Conservation (phyloP, 2,329 filamentous ascomycete genomes). For the Sclerotinia borealis region DNA sequence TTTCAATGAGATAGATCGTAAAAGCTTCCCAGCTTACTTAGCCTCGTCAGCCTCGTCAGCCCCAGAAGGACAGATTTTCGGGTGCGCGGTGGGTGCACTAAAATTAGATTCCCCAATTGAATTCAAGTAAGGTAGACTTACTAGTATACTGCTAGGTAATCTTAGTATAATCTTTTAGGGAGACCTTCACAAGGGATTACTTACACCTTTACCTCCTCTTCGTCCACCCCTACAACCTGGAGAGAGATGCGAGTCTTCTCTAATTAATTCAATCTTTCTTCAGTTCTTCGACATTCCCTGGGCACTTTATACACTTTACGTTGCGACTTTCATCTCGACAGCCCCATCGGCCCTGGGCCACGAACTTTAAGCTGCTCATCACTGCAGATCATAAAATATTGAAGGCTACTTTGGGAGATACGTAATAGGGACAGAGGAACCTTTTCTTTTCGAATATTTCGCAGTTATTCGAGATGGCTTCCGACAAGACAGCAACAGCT, state of each 20-base stretch:
- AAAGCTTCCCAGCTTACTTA: not conserved
- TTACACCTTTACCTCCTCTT: not conserved
- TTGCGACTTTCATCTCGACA: not conserved
- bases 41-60: constrained; percentile 7
- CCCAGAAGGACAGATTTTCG: constrained; percentile 15
- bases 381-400: not conserved
- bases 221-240: constrained; percentile 17
- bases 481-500: constrained; percentile 46
- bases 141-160: too few relatives aligned
- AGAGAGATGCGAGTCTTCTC: constrained; percentile 26
- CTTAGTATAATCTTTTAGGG: constrained; percentile 4
- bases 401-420: not conserved
- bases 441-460: not conserved
- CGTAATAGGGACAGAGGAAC: not conserved
- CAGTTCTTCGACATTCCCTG: constrained; percentile 4
- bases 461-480: constrained; percentile 27
- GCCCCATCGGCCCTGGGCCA: constrained; percentile 4
- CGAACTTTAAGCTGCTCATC: constrained; percentile 1
- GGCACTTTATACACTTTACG: not conserved
- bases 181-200: constrained; percentile 11
- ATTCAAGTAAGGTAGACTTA: constrained; percentile 12
- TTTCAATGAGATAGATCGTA: not conserved
- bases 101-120: constrained; percentile 11
- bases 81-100: constrained; percentile 2
- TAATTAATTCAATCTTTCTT: constrained; percentile 19